Conservation (phyloP, 1,139 yeast genomes). For the Yamadazyma atmosphaerica region DNA sequence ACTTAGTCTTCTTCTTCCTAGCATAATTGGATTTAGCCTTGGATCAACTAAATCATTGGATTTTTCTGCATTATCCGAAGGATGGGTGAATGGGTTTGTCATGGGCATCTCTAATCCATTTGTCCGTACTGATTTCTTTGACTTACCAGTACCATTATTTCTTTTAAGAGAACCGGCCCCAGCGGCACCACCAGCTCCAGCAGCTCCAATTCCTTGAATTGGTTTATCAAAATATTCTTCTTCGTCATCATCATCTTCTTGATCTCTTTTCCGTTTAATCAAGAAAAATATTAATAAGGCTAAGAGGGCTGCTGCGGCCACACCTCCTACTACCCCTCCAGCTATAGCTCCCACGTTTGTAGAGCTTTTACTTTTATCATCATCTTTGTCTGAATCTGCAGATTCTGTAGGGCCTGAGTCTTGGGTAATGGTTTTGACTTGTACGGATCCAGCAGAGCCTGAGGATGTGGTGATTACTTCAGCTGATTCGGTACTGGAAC, state of each 20-base stretch:
- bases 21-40: slow-evolving; percentile 64
- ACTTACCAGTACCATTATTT: slow-evolving; percentile 24
- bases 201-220: slow-evolving; percentile 12
- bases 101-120: slow-evolving; percentile 45
- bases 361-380: slow-evolving; percentile 11
- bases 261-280: slow-evolving; percentile 43
- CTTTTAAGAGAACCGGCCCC: slow-evolving; percentile 20
- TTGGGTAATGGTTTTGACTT: slow-evolving; percentile 22
- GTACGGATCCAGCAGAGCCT: slow-evolving; percentile 16
- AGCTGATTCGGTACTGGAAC: slow-evolving; percentile 11
- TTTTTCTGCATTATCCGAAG: slow-evolving; percentile 37
- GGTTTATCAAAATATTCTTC: slow-evolving; percentile 47
- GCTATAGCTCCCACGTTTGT: slow-evolving; percentile 56
- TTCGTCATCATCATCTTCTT: slow-evolving; percentile 51
- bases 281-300: slow-evolving; percentile 48
- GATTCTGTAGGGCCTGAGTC: slow-evolving; percentile 11
- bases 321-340: slow-evolving; percentile 70
- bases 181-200: slow-evolving; percentile 17
- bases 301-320: slow-evolving; percentile 49
- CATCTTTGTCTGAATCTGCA: slow-evolving; percentile 5
- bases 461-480: slow-evolving; percentile 17
- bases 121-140: slow-evolving; percentile 24
- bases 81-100: slow-evolving; percentile 60
- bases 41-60: slow-evolving; percentile 44
- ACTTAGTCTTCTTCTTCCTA: slow-evolving; percentile 70